Conservation (phyloP, 2,329 filamentous ascomycete genomes). For the Penicillium griseofulvum region DNA sequence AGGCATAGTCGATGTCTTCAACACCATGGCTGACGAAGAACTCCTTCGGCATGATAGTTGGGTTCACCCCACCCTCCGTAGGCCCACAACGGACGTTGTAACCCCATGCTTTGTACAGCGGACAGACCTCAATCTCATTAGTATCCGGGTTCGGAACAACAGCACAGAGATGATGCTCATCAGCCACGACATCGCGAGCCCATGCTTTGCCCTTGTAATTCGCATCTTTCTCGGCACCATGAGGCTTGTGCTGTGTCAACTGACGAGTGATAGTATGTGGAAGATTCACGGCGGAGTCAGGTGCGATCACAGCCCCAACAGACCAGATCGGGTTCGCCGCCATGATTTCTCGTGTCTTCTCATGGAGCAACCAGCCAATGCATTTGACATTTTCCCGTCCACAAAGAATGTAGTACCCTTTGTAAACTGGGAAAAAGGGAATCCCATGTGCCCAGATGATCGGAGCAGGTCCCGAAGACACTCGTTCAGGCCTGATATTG, state of each 20-base stretch:
- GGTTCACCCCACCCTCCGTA: neutral
- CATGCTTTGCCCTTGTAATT: neutral
- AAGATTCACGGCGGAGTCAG: slow-evolving; percentile 11
- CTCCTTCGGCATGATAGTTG: neutral
- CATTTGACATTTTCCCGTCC: slow-evolving; percentile 12
- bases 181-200: neutral
- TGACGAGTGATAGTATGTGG: slow-evolving; percentile 11
- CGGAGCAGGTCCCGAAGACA: slow-evolving; percentile 14
- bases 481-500: slow-evolving; percentile 13
- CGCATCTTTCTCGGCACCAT: neutral
- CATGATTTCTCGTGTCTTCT: neutral
- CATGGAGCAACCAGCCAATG: slow-evolving; percentile 15
- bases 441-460: slow-evolving; percentile 20
- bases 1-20: neutral
- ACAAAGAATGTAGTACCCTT: slow-evolving; percentile 22
- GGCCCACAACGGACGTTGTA: neutral
- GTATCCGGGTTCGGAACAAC: neutral
- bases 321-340: slow-evolving; percentile 11
- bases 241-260: slow-evolving; percentile 3
- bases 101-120: neutral
- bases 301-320: slow-evolving; percentile 16
- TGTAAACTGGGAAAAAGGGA: slow-evolving; percentile 20
- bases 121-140: neutral
- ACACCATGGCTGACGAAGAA: neutral
- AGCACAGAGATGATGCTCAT: neutral